Percentiles rank a stretch among this genome's conserved stretches.
phyloP scores from a whole-genome alignment of 2,329 filamentous ascomycete species.

The Penicillium crustosum region DNA sequence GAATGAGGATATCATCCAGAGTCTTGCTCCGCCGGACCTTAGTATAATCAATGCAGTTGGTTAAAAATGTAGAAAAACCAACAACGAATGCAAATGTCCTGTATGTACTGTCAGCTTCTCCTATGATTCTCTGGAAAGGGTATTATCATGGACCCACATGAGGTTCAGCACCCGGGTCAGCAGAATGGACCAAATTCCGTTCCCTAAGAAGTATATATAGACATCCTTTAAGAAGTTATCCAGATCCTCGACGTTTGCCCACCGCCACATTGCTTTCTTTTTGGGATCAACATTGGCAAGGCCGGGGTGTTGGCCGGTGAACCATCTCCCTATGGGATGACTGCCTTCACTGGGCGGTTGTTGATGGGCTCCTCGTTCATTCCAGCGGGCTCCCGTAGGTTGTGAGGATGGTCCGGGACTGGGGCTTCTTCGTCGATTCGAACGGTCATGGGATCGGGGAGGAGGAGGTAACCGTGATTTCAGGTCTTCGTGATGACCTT shows the following conservation, averaged over 20 bases:
- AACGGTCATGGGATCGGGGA: constrained; percentile 31
- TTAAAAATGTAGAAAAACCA: constrained; percentile 76
- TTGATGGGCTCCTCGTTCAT: constrained; percentile 48
- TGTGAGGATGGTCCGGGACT: constrained; percentile 45
- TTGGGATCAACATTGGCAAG: constrained; percentile 56
- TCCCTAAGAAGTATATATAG: constrained; percentile 80
- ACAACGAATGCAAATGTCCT: constrained; percentile 82
- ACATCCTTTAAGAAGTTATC: constrained; percentile 84
- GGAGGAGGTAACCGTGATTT: constrained; percentile 41
- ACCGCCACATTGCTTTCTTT: constrained; percentile 85
- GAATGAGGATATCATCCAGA: constrained; percentile 62
- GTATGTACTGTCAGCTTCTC: constrained; percentile 1
- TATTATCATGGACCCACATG: constrained; percentile 55
- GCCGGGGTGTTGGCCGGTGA: constrained; percentile 33
- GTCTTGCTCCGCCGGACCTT: constrained; percentile 67
- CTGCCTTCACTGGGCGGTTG: constrained; percentile 24
- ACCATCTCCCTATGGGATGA: constrained; percentile 27
- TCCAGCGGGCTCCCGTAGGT: constrained; percentile 52
- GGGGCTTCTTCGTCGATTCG: constrained; percentile 20
- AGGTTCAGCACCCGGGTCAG: constrained; percentile 70
- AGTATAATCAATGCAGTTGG: constrained; percentile 80
- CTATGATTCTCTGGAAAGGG: background rate
- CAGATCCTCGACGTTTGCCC: constrained; percentile 86
- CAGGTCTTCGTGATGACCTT: constrained; percentile 46
- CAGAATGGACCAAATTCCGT: constrained; percentile 82